Percentiles rank a stretch among this genome's conserved stretches.
Conservation (phyloP, 257 asterid genomes). For the Scutellaria baicalensis region DNA sequence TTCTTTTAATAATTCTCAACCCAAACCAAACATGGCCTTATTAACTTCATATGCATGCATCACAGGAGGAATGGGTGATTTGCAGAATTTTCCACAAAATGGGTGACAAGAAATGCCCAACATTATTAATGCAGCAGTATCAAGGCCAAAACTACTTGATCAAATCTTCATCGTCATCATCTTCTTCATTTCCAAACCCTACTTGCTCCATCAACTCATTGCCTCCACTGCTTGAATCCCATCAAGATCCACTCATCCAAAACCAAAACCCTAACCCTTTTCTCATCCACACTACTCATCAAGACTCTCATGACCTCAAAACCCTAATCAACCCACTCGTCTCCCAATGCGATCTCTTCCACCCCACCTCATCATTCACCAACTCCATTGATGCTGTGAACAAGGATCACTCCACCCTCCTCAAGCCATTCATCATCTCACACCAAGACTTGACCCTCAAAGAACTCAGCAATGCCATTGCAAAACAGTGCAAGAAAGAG, state of each 20-base stretch:
- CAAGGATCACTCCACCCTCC: background rate
- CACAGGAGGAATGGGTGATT: constrained; percentile 84
- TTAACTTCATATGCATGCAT: background rate
- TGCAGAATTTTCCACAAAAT: constrained; percentile 64
- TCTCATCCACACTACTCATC: constrained; percentile 3
- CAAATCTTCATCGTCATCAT: constrained; percentile 5
- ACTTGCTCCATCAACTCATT: constrained; percentile 10
- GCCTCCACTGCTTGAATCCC: constrained; percentile 43
- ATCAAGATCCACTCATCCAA: constrained; percentile 20
- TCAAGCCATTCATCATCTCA: constrained; percentile 12
- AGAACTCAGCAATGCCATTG: constrained; percentile 33
- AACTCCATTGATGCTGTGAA: background rate
- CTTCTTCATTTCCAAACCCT: constrained; percentile 1
- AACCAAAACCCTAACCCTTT: constrained; percentile 26
- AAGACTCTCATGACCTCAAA: constrained; percentile 12
- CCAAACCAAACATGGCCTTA: background rate
- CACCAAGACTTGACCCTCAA: constrained; percentile 27
- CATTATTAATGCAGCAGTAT: constrained; percentile 11
- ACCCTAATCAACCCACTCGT: constrained; percentile 32
- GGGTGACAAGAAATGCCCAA: constrained; percentile 38
- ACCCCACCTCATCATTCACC: constrained; percentile 1
- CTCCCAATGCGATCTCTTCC: constrained; percentile 1
- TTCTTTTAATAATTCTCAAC: too few species aligned
- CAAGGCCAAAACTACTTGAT: constrained; percentile 30
- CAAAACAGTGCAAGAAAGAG: constrained; percentile 39